Conservation (phyloP, 176 grass and related monocot genomes). For the Echinochloa phyllopogon region DNA sequence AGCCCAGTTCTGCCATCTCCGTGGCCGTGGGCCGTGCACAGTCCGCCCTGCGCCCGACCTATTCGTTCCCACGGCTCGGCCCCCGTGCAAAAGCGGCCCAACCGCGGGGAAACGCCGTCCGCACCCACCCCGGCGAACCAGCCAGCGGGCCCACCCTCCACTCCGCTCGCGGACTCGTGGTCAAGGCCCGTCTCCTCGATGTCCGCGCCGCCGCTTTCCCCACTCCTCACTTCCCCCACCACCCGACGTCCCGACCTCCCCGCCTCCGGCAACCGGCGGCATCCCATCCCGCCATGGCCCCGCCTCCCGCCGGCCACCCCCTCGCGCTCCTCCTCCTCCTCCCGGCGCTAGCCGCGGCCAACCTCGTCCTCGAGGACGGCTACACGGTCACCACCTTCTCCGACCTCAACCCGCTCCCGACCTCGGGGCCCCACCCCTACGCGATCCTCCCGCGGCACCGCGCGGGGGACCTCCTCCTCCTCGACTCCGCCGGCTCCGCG, state of each 20-base stretch:
- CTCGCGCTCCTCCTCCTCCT: background rate
- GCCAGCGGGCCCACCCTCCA: too few relatives aligned
- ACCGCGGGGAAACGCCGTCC: too few relatives aligned
- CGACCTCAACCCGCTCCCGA: slow-evolving; percentile 38
- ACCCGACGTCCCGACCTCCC: background rate
- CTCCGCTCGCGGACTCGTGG: too few relatives aligned
- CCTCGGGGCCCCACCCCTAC: slow-evolving; percentile 33
- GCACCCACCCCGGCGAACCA: too few relatives aligned
- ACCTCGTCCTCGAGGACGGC: slow-evolving; percentile 48
- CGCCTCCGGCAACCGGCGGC: background rate
- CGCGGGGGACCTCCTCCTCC: slow-evolving; percentile 52
- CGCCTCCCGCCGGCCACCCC: background rate
- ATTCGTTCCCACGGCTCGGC: too few relatives aligned
- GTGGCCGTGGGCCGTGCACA: too few relatives aligned
- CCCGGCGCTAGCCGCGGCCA: slow-evolving; percentile 25
- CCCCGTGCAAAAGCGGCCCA: too few relatives aligned
- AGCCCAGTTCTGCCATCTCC: too few relatives aligned
- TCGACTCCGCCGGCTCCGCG: slow-evolving; percentile 47
- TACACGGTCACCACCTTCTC: slow-evolving; percentile 50
- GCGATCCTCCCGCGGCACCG: slow-evolving; percentile 43
- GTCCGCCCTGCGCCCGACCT: too few relatives aligned
- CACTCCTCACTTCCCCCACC: background rate
- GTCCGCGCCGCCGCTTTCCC: background rate
- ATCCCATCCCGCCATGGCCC: slow-evolving; percentile 14
- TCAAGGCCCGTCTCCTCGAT: too few relatives aligned